phyloP scores from a whole-genome alignment of 2,329 filamentous ascomycete genomes.

The Dendrostoma leiphaemia region DNA sequence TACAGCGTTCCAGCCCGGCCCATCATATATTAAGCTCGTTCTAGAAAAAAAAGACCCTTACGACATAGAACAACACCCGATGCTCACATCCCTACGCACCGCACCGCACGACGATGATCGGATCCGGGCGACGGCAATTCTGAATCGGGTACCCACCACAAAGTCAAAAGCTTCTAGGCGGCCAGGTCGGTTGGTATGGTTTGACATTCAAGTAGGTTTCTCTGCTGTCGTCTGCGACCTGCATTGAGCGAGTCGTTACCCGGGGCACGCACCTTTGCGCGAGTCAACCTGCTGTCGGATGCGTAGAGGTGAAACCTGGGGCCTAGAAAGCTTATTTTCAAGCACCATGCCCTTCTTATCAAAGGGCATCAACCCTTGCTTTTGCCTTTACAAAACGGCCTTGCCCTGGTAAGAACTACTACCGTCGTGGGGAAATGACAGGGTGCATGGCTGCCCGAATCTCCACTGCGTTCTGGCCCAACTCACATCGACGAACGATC shows the following conservation, averaged over 20 bases:
- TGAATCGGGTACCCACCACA: neutral
- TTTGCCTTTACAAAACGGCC: too few species aligned
- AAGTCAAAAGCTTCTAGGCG: neutral
- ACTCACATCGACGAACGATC: too few species aligned
- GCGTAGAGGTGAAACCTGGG: neutral
- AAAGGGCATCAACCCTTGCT: too few species aligned
- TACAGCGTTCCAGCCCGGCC: neutral
- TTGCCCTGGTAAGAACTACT: too few species aligned
- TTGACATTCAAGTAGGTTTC: neutral
- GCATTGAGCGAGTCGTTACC: neutral
- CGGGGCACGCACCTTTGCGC: neutral
- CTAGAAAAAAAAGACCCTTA: neutral
- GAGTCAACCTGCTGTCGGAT: neutral
- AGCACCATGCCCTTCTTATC: too few species aligned
- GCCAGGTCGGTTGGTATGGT: neutral
- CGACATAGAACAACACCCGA: neutral
- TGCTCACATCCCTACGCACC: neutral
- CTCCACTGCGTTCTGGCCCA: too few species aligned
- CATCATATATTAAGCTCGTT: neutral
- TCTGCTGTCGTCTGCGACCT: neutral
- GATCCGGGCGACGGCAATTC: neutral
- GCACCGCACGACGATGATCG: too few species aligned
- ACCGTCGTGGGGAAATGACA: too few species aligned
- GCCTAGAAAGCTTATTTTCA: neutral
- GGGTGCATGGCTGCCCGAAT: neutral